These are phyloP conservation scores for Mrakia hoshinonis DNA, from an alignment of 768 basidiomycete species.

Conservation along the genomic window DNA sequence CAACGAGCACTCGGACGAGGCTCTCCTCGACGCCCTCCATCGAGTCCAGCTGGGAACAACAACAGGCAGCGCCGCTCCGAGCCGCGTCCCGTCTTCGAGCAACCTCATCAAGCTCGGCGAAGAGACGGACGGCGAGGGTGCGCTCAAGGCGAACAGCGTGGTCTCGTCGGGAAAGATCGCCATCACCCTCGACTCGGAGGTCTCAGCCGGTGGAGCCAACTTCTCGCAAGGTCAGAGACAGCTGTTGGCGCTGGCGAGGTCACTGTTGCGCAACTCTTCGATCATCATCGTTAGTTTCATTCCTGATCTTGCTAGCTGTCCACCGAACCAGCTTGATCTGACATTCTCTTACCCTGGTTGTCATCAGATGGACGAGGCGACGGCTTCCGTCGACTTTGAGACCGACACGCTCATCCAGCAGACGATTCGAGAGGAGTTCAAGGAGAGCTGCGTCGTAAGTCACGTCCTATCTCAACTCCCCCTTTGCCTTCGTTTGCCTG, in stretches of 20 bases:
- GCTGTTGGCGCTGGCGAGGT: slow-evolving; percentile 37
- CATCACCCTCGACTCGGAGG: slow-evolving; percentile 43
- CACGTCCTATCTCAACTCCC: background rate
- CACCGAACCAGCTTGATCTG: background rate
- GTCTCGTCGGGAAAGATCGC: background rate
- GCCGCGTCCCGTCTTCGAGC: slow-evolving; percentile 11
- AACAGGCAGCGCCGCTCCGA: background rate
- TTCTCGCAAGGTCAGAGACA: slow-evolving; percentile 91
- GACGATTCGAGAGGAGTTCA: slow-evolving; percentile 35
- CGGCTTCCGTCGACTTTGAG: slow-evolving; percentile 39
- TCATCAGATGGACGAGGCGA: slow-evolving; percentile 26
- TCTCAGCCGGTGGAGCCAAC: slow-evolving; percentile 78
- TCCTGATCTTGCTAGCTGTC: background rate
- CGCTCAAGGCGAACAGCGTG: slow-evolving; percentile 9
- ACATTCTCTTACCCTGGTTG: background rate
- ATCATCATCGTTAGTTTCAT: slow-evolving; percentile 27
- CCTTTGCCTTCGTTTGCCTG: background rate
- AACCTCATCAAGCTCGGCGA: slow-evolving; percentile 12
- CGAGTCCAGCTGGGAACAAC: slow-evolving; percentile 60
- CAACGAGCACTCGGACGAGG: slow-evolving; percentile 65
- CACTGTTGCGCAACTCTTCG: slow-evolving; percentile 28
- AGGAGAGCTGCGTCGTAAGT: background rate
- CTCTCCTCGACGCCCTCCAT: slow-evolving; percentile 68
- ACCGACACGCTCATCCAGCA: slow-evolving; percentile 40
- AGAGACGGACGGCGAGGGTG: background rate